phyloP scores from a whole-genome alignment of 768 basidiomycete species.

The Phylloporus scabripes region DNA sequence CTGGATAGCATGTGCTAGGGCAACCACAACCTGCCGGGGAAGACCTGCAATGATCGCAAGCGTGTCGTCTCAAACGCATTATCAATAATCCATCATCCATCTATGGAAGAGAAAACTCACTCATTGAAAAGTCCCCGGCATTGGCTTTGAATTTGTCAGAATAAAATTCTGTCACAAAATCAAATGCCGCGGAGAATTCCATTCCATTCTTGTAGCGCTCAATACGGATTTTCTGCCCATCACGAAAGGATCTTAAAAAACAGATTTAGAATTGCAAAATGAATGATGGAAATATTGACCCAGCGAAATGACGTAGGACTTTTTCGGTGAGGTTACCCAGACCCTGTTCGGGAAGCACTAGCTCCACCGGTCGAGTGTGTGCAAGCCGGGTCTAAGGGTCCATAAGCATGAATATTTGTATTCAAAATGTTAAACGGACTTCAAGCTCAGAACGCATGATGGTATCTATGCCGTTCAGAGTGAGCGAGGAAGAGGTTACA shows the following conservation, averaged over 20 bases:
- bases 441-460: slow-evolving; percentile 87
- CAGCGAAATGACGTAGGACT: slow-evolving; percentile 66
- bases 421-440: slow-evolving; percentile 34
- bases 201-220: slow-evolving; percentile 56
- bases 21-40: slow-evolving; percentile 63
- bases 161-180: slow-evolving; percentile 61
- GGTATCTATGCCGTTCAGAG: slow-evolving; percentile 45
- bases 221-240: slow-evolving; percentile 46
- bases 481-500: slow-evolving; percentile 3
- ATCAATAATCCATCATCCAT: not conserved
- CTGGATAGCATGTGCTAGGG: slow-evolving; percentile 65
- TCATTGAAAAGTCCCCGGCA: slow-evolving; percentile 34
- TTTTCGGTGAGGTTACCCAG: slow-evolving; percentile 69
- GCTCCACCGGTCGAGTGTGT: slow-evolving; percentile 78
- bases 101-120: not conserved
- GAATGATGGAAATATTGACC: slow-evolving; percentile 36
- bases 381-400: slow-evolving; percentile 70
- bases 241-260: slow-evolving; percentile 32
- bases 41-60: slow-evolving; percentile 60
- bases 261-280: slow-evolving; percentile 6
- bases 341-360: slow-evolving; percentile 57
- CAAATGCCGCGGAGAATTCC: slow-evolving; percentile 66
- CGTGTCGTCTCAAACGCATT: slow-evolving; percentile 43
- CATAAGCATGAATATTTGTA: not conserved
- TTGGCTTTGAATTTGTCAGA: slow-evolving; percentile 42